Percentiles rank a stretch among this genome's conserved stretches.
These are phyloP conservation scores for Fraxinus floribunda DNA, from an alignment of 305 asterid species.

Conservation along the genomic window DNA sequence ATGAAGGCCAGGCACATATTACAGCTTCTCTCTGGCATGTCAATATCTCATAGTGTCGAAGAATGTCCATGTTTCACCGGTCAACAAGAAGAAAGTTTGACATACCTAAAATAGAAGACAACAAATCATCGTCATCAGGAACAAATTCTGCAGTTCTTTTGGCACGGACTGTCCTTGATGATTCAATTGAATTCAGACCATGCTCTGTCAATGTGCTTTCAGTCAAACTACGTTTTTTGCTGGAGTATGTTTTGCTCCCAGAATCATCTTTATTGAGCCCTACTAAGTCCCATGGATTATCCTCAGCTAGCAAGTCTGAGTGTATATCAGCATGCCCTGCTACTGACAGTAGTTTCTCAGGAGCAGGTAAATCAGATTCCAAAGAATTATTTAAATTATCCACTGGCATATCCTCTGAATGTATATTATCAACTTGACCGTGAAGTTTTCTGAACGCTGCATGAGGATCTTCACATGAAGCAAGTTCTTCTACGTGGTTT, in stretches of 20 bases:
- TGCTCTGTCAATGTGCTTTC: conserved; percentile 89
- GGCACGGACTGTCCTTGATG: conserved; percentile 59
- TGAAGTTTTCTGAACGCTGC: conserved; percentile 35
- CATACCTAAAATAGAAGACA: conserved; percentile 88
- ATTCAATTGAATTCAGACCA: conserved; percentile 72
- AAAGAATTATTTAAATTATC: conserved; percentile 38
- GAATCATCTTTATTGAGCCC: conserved; percentile 54
- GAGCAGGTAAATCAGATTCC: conserved; percentile 55
- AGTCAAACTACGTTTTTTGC: conserved; percentile 77
- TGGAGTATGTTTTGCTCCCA: conserved; percentile 66
- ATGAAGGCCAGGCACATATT: neutral
- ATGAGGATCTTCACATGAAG: conserved; percentile 34
- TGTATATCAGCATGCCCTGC: conserved; percentile 45
- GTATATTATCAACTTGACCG: conserved; percentile 35
- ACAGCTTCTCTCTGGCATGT: neutral
- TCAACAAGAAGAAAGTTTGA: conserved; percentile 11
- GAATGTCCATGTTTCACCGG: neutral
- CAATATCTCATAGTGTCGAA: neutral
- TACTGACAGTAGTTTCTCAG: conserved; percentile 71
- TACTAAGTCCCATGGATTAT: conserved; percentile 48
- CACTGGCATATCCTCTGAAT: conserved; percentile 31
- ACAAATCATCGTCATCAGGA: conserved; percentile 83
- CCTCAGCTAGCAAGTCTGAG: conserved; percentile 48
- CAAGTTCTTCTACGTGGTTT: conserved; percentile 33
- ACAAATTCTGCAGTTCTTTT: conserved; percentile 54